Evolutionary conservation across 2,329 filamentous ascomycete species (phyloP).

Genomic region (Mycocentrospora acerina): DNA sequence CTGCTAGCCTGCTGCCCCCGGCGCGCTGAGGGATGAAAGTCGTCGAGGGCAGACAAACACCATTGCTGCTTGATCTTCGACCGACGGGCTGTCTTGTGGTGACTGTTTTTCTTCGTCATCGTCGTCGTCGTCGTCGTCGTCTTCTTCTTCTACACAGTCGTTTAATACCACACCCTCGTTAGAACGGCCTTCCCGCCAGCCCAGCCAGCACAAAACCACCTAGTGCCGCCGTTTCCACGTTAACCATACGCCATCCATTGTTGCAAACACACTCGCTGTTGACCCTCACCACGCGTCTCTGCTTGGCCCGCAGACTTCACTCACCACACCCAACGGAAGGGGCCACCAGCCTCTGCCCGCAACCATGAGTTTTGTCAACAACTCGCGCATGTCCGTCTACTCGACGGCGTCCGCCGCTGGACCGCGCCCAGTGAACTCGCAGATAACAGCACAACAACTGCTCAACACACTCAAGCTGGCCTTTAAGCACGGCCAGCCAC

Average conservation of each 20-base stretch:
- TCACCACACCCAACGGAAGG: constrained; percentile 11
- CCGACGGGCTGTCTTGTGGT: constrained; percentile 11
- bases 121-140: constrained; percentile 28
- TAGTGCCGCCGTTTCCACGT: constrained; percentile 8
- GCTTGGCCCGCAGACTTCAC: constrained; percentile 7
- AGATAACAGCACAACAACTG: constrained; percentile 89
- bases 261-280: constrained; percentile 12
- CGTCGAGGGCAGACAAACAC: constrained; percentile 20
- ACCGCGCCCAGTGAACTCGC: constrained; percentile 62
- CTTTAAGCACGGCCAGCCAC: constrained; percentile 80
- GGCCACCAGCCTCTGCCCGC: constrained; percentile 29
- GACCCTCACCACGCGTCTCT: constrained; percentile 19
- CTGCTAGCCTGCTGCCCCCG: constrained; percentile 10
- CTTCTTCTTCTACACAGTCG: constrained; percentile 26
- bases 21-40: constrained; percentile 23
- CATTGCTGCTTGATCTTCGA: constrained; percentile 8
- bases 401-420: constrained; percentile 62
- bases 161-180: constrained; percentile 29
- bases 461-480: constrained; percentile 90
- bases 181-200: neutral
- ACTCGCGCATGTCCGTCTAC: constrained; percentile 62
- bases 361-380: constrained; percentile 55
- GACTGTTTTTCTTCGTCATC: constrained; percentile 21
- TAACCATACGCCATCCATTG: constrained; percentile 6
- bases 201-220: constrained; percentile 1